phyloP scores from a whole-genome alignment of 75 land plant genomes.

The Picea sitchensis region DNA sequence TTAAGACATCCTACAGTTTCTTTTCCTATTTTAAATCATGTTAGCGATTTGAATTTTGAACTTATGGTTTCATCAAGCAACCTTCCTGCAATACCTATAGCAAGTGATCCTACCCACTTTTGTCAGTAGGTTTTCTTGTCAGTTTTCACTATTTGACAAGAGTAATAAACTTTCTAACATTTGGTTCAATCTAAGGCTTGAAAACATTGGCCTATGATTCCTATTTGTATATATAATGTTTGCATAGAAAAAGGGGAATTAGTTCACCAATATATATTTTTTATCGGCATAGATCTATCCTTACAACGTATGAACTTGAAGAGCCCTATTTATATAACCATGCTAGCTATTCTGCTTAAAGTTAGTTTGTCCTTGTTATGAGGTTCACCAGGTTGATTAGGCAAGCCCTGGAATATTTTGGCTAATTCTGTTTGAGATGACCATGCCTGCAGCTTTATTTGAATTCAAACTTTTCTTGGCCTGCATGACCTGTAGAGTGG shows the following conservation, averaged over 20 bases:
- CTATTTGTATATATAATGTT: neutral
- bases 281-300: neutral
- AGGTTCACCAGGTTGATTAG: neutral
- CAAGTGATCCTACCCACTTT: too few species aligned
- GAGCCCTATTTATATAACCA: neutral
- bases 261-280: neutral
- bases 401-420: neutral
- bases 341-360: neutral
- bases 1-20: too few species aligned
- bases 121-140: too few species aligned
- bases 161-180: neutral
- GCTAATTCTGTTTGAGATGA: neutral
- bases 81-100: too few species aligned
- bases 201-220: neutral
- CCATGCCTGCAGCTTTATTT: neutral
- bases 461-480: neutral
- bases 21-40: too few species aligned
- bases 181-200: neutral
- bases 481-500: neutral
- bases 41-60: too few species aligned
- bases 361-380: neutral
- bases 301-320: neutral
- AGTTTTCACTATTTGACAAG: too few species aligned
- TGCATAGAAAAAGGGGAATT: neutral
- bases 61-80: too few species aligned